Percentiles rank a stretch among this genome's conserved stretches.
These are phyloP conservation scores for Solanum chaucha DNA, from an alignment of 257 asterid genomes.

Conservation along the genomic window DNA sequence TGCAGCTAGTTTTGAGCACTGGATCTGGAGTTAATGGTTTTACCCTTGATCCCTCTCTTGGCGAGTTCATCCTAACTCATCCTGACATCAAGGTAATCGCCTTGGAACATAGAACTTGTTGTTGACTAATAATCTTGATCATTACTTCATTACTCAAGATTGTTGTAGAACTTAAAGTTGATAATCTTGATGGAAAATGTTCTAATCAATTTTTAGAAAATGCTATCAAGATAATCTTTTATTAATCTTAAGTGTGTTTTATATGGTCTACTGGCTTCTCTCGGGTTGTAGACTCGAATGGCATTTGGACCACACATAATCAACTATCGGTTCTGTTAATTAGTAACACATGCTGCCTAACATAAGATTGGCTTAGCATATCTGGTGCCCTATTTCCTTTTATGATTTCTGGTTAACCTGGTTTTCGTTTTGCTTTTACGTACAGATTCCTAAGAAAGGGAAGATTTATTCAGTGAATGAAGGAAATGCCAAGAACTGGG, in stretches of 20 bases:
- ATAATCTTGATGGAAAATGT: background rate
- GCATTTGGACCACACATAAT: background rate
- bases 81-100: conserved; percentile 66
- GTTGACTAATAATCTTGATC: background rate
- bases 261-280: background rate
- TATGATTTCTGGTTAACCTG: background rate
- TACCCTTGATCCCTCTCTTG: conserved; percentile 98
- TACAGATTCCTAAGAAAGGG: conserved; percentile 83
- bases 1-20: conserved; percentile 77
- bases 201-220: background rate
- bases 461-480: conserved; percentile 90
- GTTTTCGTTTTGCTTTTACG: background rate
- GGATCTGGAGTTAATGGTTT: conserved; percentile 93
- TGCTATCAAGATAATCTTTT: background rate
- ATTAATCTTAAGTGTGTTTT: background rate
- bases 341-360: background rate
- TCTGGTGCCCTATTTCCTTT: background rate
- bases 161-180: background rate
- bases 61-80: conserved; percentile 96
- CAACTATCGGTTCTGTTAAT: background rate
- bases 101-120: background rate
- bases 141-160: background rate
- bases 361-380: background rate
- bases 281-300: background rate
- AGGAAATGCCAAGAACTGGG: conserved; percentile 98